A percentile compares a stretch with the other conserved stretches of the same genome.
These are phyloP conservation scores for Gloeopeniophorella convolvens DNA, from an alignment of 768 basidiomycete species.

Conservation along the genomic window DNA sequence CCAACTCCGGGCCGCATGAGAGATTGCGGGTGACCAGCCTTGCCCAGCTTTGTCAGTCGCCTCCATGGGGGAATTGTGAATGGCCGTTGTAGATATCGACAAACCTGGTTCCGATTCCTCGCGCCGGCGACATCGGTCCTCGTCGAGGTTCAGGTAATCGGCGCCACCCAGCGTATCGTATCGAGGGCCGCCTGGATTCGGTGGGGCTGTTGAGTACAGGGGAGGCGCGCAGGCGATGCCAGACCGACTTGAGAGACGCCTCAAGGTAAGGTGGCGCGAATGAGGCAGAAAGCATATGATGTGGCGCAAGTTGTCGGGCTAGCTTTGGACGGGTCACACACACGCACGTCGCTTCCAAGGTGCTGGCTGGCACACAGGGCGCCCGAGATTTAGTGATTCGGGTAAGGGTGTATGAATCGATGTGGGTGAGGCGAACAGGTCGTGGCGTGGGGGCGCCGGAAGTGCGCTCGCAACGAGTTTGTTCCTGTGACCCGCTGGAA, in stretches of 20 bases:
- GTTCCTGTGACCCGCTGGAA: slow-evolving; percentile 9
- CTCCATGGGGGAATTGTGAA: too few relatives aligned
- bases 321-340: neutral
- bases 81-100: too few relatives aligned
- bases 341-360: slow-evolving; percentile 11
- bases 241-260: neutral
- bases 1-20: too few relatives aligned
- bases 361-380: neutral
- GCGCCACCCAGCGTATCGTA: too few relatives aligned
- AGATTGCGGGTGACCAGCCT: too few relatives aligned
- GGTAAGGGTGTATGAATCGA: slow-evolving; percentile 5
- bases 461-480: neutral
- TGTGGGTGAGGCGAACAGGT: neutral
- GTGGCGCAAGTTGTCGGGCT: slow-evolving; percentile 5
- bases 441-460: slow-evolving; percentile 9
- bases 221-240: too few relatives aligned
- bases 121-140: too few relatives aligned
- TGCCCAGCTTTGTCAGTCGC: too few relatives aligned
- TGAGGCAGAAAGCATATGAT: slow-evolving; percentile 12
- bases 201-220: too few relatives aligned
- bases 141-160: too few relatives aligned
- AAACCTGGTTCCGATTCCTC: too few relatives aligned
- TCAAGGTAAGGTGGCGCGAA: neutral
- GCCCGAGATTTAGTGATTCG: slow-evolving; percentile 1
- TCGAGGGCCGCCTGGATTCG: too few relatives aligned